These are phyloP conservation scores for Phytopythium sindhum DNA, from an alignment of 352 stramenopile species.

Conservation along the genomic window DNA sequence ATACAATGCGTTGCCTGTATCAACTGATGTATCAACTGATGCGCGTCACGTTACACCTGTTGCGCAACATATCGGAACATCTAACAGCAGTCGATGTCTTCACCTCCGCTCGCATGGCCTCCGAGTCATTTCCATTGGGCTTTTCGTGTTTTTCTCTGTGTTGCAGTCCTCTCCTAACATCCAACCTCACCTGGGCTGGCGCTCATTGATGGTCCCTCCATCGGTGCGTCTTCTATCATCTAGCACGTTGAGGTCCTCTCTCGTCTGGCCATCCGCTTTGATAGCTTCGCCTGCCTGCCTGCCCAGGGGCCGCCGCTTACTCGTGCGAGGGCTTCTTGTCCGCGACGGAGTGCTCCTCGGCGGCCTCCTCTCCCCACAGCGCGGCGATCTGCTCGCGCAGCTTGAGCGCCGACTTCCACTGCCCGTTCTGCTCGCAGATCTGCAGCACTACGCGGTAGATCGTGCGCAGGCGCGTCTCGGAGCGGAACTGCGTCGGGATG, in stretches of 20 bases:
- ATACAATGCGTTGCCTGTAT: background rate
- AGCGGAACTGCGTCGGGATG: slow-evolving; percentile 16
- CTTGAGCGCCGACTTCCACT: slow-evolving; percentile 58
- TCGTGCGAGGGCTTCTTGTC: slow-evolving; percentile 15
- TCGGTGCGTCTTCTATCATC: background rate
- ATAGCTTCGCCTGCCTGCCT: too few relatives aligned
- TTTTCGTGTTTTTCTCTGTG: background rate
- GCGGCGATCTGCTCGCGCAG: slow-evolving; percentile 43
- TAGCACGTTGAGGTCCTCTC: slow-evolving; percentile 7
- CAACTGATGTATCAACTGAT: background rate
- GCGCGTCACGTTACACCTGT: background rate
- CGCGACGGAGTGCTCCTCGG: slow-evolving; percentile 24
- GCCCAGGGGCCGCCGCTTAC: slow-evolving; percentile 6
- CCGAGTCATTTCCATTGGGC: background rate
- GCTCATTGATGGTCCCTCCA: too few relatives aligned
- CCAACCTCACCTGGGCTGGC: background rate
- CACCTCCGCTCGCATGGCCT: too few relatives aligned
- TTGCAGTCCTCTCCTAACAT: background rate
- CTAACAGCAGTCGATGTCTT: too few relatives aligned
- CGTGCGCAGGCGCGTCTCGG: slow-evolving; percentile 42
- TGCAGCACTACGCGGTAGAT: slow-evolving; percentile 58
- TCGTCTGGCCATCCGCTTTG: slow-evolving; percentile 12
- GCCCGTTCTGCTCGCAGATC: slow-evolving; percentile 40
- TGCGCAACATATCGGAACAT: background rate
- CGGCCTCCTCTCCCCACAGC: slow-evolving; percentile 32